A percentile compares a stretch with the other conserved stretches of the same genome.
These are phyloP conservation scores for Raphanus sativus DNA, from an alignment of 345 rosid species.

Conservation along the genomic window DNA sequence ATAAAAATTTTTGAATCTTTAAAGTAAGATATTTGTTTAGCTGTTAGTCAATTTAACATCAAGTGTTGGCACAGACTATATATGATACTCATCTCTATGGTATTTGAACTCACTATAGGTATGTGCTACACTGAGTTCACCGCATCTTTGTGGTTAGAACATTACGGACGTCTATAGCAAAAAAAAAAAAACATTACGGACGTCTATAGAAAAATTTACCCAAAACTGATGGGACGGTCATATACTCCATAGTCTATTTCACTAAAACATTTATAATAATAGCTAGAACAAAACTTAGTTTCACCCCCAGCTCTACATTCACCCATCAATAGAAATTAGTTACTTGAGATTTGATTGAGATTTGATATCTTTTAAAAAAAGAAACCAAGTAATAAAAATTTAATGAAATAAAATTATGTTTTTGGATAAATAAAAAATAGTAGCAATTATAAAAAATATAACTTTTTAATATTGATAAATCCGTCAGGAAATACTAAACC, in stretches of 20 bases:
- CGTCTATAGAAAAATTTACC: neutral
- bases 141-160: neutral
- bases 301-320: no score
- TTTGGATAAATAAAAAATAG: no score
- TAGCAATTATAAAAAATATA: no score
- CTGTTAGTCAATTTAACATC: neutral
- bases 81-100: no score
- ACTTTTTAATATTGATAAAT: no score
- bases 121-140: neutral
- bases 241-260: neutral
- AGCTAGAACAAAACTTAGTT: no score
- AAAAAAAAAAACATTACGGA: neutral
- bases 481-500: no score
- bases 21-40: neutral
- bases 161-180: neutral
- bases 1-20: neutral
- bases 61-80: neutral
- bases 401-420: no score
- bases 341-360: no score
- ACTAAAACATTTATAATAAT: neutral
- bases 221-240: neutral
- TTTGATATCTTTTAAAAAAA: no score
- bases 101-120: neutral
- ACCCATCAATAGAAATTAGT: no score
- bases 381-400: no score